Conservation (phyloP, 2,329 filamentous ascomycete species). For the Fulvia fulva region DNA sequence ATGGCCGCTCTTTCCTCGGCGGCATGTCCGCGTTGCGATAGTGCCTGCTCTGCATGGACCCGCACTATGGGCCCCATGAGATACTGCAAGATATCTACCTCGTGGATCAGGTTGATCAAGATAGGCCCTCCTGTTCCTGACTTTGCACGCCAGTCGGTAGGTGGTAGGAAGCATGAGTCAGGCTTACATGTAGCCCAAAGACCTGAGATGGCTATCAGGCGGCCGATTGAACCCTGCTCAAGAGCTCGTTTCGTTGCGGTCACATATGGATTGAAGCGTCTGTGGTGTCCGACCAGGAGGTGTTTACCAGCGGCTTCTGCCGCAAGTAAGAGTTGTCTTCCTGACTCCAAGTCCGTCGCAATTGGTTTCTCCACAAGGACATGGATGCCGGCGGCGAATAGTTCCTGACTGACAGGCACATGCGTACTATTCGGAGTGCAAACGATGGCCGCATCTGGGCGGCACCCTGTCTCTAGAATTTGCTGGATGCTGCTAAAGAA, state of each 20-base stretch:
- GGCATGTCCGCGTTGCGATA: conserved; percentile 43
- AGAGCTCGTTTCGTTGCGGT: conserved; percentile 48
- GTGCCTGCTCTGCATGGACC: conserved; percentile 49
- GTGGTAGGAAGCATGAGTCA: conserved; percentile 46
- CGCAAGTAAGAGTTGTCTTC: conserved; percentile 31
- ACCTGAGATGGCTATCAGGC: conserved; percentile 51
- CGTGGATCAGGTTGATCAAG: conserved; percentile 59
- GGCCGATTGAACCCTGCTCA: conserved; percentile 41
- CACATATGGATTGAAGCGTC: conserved; percentile 57
- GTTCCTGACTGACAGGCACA: conserved; percentile 47
- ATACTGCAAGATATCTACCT: conserved; percentile 56
- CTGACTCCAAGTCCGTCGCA: conserved; percentile 40
- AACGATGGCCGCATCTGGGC: conserved; percentile 54
- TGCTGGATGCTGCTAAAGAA: conserved; percentile 41
- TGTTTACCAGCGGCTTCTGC: conserved; percentile 28
- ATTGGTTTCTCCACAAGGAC: conserved; percentile 58
- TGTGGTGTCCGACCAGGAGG: conserved; percentile 56
- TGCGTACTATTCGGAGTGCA: conserved; percentile 60
- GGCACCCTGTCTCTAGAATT: conserved; percentile 39
- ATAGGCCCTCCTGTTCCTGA: conserved; percentile 46
- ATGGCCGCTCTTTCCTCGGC: conserved; percentile 57
- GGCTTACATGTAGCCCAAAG: conserved; percentile 55
- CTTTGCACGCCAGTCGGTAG: conserved; percentile 47
- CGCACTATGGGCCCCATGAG: conserved; percentile 52
- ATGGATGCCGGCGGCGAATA: conserved; percentile 49